Percentiles rank a stretch among this genome's conserved stretches.
Evolutionary conservation across 2,329 filamentous ascomycete genomes (phyloP).

Genomic region (Penicillium sp.): DNA sequence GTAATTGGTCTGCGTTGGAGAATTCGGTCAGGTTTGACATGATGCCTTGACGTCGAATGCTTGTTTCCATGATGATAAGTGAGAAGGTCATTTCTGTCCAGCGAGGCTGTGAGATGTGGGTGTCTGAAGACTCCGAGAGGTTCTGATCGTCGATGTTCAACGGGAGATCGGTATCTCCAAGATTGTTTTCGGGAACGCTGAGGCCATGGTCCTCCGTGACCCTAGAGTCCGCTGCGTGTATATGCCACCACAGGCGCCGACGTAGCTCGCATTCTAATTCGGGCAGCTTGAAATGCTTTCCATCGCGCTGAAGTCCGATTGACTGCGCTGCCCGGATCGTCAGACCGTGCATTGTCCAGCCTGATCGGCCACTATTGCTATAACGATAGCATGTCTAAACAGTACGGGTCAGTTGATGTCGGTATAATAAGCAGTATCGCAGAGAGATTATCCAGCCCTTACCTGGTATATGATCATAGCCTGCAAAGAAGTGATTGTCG

Average conservation of each 20-base stretch:
- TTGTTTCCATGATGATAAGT: constrained; percentile 56
- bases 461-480: constrained; percentile 45
- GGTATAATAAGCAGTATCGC: not conserved
- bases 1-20: constrained; percentile 35
- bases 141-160: constrained; percentile 58
- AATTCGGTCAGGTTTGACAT: not conserved
- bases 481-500: constrained; percentile 34
- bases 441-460: not conserved
- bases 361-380: constrained; percentile 25
- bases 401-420: not conserved
- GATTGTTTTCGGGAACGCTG: constrained; percentile 50
- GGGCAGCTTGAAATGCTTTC: constrained; percentile 51
- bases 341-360: constrained; percentile 55
- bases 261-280: constrained; percentile 59
- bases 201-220: constrained; percentile 62
- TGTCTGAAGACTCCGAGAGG: constrained; percentile 51
- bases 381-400: constrained; percentile 21
- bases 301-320: constrained; percentile 53
- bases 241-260: constrained; percentile 57
- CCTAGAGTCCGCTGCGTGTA: constrained; percentile 47
- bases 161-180: constrained; percentile 42
- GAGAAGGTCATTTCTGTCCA: constrained; percentile 63
- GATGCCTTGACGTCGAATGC: constrained; percentile 38
- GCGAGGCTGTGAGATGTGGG: constrained; percentile 49
- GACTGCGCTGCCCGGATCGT: constrained; percentile 56